Conservation (phyloP, 1,284 basidiomycete genomes). For the Fomitopsis palustris region DNA sequence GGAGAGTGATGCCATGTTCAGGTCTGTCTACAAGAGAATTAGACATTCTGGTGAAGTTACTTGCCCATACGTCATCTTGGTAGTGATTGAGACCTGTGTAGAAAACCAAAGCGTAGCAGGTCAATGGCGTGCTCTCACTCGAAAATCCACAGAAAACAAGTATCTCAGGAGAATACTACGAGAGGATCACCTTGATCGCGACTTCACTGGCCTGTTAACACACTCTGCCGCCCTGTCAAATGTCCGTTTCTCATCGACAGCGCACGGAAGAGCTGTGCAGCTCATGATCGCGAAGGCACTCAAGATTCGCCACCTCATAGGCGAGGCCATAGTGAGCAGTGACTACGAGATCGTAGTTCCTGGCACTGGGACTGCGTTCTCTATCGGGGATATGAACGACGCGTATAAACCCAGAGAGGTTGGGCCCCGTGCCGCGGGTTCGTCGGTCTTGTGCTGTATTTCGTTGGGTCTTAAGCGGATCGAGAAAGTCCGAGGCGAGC, state of each 20-base stretch:
- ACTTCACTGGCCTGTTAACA: constrained; percentile 39
- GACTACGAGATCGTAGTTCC: constrained; percentile 37
- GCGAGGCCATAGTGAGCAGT: constrained; percentile 40
- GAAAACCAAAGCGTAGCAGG: constrained; percentile 50
- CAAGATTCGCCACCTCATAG: constrained; percentile 46
- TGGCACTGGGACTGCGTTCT: constrained; percentile 35
- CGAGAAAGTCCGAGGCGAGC: too few relatives aligned
- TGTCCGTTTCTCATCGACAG: constrained; percentile 25
- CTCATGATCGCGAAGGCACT: constrained; percentile 40
- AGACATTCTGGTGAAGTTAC: constrained; percentile 33
- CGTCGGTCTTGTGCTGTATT: too few relatives aligned
- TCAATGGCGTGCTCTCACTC: constrained; percentile 51
- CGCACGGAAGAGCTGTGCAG: constrained; percentile 25
- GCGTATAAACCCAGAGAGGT: too few relatives aligned
- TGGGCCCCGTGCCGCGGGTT: too few relatives aligned
- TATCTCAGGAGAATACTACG: constrained; percentile 22
- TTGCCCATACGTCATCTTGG: neutral
- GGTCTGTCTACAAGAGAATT: constrained; percentile 36
- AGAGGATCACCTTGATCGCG: constrained; percentile 18
- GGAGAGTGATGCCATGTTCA: constrained; percentile 4
- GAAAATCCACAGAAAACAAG: constrained; percentile 33
- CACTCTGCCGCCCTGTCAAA: constrained; percentile 40
- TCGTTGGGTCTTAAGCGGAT: too few relatives aligned
- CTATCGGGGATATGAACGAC: constrained; percentile 22
- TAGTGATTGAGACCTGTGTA: too few relatives aligned